Conservation (phyloP, 306 rosid species). For the Geum urbanum region DNA sequence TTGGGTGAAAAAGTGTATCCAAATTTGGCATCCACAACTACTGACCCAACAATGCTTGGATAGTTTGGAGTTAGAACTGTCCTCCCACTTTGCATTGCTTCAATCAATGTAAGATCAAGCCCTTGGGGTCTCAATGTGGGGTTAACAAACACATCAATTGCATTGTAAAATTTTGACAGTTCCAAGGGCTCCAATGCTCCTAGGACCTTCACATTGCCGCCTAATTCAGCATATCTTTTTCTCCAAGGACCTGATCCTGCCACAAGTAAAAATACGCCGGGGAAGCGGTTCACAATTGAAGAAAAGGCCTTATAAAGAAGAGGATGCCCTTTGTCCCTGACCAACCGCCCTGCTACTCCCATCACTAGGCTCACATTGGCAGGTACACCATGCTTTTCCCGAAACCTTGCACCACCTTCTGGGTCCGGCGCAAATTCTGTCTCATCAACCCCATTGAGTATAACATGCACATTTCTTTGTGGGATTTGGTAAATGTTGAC, state of each 20-base stretch:
- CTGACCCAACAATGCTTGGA: constrained; percentile 34
- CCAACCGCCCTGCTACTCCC: constrained; percentile 34
- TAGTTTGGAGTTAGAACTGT: constrained; percentile 27
- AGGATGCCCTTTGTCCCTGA: constrained; percentile 30
- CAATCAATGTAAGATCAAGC: constrained; percentile 29
- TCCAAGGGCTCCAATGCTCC: constrained; percentile 25
- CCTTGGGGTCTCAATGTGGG: constrained; percentile 35
- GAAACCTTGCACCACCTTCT: constrained; percentile 17
- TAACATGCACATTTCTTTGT: constrained; percentile 27
- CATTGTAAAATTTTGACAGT: constrained; percentile 25
- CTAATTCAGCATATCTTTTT: constrained; percentile 28
- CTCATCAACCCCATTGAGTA: constrained; percentile 29
- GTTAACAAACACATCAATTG: constrained; percentile 28
- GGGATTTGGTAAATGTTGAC: constrained; percentile 26
- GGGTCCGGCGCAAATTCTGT: constrained; percentile 15
- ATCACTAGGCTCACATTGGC: constrained; percentile 26
- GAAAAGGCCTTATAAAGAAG: constrained; percentile 29
- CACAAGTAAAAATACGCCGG: constrained; percentile 16
- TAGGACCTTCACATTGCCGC: constrained; percentile 30
- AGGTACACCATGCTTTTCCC: constrained; percentile 17
- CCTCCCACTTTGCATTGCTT: constrained; percentile 28
- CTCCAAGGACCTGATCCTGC: constrained; percentile 32
- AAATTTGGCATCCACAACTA: constrained; percentile 23
- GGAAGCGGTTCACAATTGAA: constrained; percentile 17
- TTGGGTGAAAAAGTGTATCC: constrained; percentile 32